phyloP scores from a whole-genome alignment of 176 grass and related monocot genomes.

The Aegilops tauschii region DNA sequence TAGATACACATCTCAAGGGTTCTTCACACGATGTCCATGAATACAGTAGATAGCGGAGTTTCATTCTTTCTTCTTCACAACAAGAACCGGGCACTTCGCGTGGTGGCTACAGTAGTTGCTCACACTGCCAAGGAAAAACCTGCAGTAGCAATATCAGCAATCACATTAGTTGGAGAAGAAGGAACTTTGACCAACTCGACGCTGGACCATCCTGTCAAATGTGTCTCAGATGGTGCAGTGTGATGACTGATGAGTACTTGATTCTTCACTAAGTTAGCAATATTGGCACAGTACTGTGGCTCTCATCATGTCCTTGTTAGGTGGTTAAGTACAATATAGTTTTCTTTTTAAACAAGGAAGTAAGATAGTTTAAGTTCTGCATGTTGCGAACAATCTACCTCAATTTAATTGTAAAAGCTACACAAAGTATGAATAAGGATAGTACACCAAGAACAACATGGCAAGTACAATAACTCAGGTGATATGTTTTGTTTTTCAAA shows the following conservation, averaged over 20 bases:
- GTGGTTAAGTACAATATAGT: not conserved
- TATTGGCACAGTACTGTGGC: not conserved
- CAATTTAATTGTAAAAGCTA: not conserved
- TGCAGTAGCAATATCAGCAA: not conserved
- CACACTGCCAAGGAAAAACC: slow-evolving; percentile 9
- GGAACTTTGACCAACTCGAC: not conserved
- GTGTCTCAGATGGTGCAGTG: not conserved
- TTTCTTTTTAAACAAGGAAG: too few relatives aligned
- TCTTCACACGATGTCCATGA: not conserved
- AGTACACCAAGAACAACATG: not conserved
- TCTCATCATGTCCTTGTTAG: not conserved
- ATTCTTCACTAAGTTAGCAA: too few relatives aligned
- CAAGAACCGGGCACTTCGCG: not conserved
- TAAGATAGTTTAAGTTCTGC: not conserved
- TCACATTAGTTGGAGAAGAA: not conserved
- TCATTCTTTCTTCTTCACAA: slow-evolving; percentile 12
- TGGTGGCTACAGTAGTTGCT: slow-evolving; percentile 13
- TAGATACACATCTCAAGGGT: not conserved
- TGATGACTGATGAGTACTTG: not conserved
- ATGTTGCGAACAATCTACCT: not conserved
- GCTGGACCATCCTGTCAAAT: not conserved
- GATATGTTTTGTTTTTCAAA: not conserved
- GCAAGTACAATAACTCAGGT: not conserved
- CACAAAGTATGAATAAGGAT: not conserved
- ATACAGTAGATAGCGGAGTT: not conserved